These are phyloP conservation scores for Spongospora subterranea DNA, from an alignment of 208 protist genomes.

Conservation along the genomic window DNA sequence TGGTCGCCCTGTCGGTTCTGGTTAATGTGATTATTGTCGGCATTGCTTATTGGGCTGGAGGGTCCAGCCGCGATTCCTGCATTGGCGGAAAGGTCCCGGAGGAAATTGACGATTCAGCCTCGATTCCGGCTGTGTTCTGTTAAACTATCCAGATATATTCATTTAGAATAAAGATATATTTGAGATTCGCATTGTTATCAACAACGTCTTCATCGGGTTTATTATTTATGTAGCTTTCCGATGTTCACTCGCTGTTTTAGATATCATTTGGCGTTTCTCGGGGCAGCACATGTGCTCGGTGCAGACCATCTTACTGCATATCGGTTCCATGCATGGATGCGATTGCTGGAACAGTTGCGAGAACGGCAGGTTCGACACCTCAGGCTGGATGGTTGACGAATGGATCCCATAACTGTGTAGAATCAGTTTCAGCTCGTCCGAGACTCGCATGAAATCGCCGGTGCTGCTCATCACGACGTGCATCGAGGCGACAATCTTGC, in stretches of 20 bases:
- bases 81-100: background rate
- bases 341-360: background rate
- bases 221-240: background rate
- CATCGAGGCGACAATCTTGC: constrained; percentile 58
- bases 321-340: background rate
- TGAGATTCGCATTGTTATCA: too few species aligned
- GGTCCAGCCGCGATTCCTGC: background rate
- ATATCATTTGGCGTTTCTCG: background rate
- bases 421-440: background rate
- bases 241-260: background rate
- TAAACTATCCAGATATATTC: too few species aligned
- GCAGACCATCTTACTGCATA: background rate
- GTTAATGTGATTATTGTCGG: constrained; percentile 10
- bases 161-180: too few species aligned
- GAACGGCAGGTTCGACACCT: background rate
- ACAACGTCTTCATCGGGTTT: too few species aligned
- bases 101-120: background rate
- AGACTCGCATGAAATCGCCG: background rate
- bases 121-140: background rate
- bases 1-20: background rate
- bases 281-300: background rate
- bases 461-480: constrained; percentile 63
- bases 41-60: background rate
- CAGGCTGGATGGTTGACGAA: constrained; percentile 50
- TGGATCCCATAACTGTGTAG: background rate